Evolutionary conservation across 2,329 filamentous ascomycete genomes (phyloP), one percentile per base, ranked within the genome.

Genomic region (Arthrobotrys conoides): DNA sequence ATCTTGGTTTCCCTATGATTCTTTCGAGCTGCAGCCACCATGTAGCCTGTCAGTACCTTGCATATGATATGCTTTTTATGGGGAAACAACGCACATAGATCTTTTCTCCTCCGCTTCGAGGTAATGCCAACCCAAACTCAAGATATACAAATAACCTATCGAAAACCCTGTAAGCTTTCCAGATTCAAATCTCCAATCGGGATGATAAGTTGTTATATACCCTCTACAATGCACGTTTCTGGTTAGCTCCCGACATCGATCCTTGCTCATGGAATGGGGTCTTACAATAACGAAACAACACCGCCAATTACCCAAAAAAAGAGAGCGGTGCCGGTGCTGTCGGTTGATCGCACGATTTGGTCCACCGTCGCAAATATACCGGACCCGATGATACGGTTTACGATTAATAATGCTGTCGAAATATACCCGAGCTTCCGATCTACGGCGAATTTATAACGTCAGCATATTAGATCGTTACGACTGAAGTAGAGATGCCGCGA

Each of bases 41-140:
- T 61, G 51, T 61, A 49, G 5, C 27, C 18, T 44, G 55, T 61
- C 41, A 70, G 67, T 57, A 48, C 46, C 36, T 61, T 70, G 61
- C 59, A 66, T 48, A 36, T 20, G 1, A 20, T 46, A 9, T 30
- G 55, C 55, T n/a, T 41, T 49, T 3, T 4, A 70, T 66, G 48
- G 61, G 51, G 16, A 69, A 57, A 46, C 67, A 77, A 77, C 73
- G 73, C 73, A 77, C 73, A 71, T 77, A 77, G 8, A 90, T 89
- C 85, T 91, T 91, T 80, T 91, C 89, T 22, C 89, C 90, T 16
- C 90, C 89, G 16, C 88, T 90, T 38, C 88, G 86, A 4, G 89
- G 89, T 46, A 90, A 89, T 4, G 88, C 88, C 3, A 89, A 85
- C 18, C 89, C 89, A 80, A 90, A 90, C 81, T 91, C 90, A 63